Evolutionary conservation across 768 basidiomycete genomes (phyloP).

Genomic region (Trametes elegans): DNA sequence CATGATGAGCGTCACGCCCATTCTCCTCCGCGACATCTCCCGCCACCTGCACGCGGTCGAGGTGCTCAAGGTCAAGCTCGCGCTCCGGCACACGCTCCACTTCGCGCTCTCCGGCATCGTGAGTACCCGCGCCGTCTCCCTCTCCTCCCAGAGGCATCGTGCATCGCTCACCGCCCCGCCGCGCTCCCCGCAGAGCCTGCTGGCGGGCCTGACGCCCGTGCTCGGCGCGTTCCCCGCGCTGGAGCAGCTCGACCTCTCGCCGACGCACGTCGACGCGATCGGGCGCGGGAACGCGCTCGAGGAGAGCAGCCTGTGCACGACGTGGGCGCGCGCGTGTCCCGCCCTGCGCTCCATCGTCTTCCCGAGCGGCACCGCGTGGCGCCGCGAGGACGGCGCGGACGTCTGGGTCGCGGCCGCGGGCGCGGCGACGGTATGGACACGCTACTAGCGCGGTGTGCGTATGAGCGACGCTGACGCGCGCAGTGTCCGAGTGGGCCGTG

Average conservation of each 20-base stretch:
- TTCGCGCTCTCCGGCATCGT: constrained; percentile 64
- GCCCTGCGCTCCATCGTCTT: constrained; percentile 52
- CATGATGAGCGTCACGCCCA: constrained; percentile 56
- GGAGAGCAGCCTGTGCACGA: constrained; percentile 49
- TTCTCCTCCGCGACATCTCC: constrained; percentile 55
- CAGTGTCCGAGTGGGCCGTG: not conserved
- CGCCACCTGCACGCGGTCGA: constrained; percentile 48
- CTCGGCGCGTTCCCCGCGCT: constrained; percentile 49
- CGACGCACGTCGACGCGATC: constrained; percentile 49
- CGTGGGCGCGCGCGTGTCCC: constrained; percentile 56
- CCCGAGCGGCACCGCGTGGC: constrained; percentile 56
- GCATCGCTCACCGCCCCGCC: not conserved
- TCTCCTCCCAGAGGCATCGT: not conserved
- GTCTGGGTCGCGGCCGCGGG: constrained; percentile 32
- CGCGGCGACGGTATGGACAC: constrained; percentile 14
- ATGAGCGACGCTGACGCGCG: not conserved
- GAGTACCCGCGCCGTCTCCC: constrained; percentile 31
- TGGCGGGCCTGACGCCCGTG: constrained; percentile 59
- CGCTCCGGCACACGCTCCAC: constrained; percentile 64
- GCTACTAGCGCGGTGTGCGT: not conserved
- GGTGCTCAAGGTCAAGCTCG: constrained; percentile 52
- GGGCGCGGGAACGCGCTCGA: constrained; percentile 41
- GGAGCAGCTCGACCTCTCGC: constrained; percentile 57
- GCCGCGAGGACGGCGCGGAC: constrained; percentile 28
- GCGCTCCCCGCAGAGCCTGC: constrained; percentile 42